phyloP scores from a whole-genome alignment of 148 eudicot species.

The Nyssa sinensis region DNA sequence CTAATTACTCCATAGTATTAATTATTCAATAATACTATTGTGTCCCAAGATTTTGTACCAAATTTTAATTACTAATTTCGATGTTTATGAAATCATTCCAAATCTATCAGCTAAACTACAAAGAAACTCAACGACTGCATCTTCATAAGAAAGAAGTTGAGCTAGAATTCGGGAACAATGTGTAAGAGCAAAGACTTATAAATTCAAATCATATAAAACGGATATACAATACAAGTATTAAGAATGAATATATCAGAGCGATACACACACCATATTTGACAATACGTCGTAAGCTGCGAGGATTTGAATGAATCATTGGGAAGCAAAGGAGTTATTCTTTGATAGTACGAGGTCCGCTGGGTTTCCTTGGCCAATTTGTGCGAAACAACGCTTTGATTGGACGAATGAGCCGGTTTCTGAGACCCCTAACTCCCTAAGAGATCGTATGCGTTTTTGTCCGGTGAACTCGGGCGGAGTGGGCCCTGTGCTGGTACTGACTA shows the following conservation, averaged over 20 bases:
- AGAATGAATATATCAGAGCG: not conserved
- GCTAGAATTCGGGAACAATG: not conserved
- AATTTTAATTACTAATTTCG: not conserved
- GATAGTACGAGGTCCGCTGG: no score
- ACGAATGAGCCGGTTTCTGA: constrained; percentile 54
- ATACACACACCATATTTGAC: not conserved
- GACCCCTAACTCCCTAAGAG: constrained; percentile 58
- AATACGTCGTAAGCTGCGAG: constrained; percentile 86
- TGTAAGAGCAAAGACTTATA: not conserved
- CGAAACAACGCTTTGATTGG: constrained; percentile 72
- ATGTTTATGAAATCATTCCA: not conserved
- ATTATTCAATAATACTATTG: no score
- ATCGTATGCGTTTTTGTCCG: constrained; percentile 71
- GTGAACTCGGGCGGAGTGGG: constrained; percentile 50
- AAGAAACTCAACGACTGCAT: not conserved
- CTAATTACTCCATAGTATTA: no score
- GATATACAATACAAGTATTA: not conserved
- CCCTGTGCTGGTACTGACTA: constrained; percentile 49
- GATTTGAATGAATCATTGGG: constrained; percentile 62
- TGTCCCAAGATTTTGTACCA: no score
- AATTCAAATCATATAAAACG: constrained; percentile 1
- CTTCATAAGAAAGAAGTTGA: not conserved
- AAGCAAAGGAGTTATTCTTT: constrained; percentile 26
- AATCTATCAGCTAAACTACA: no score
- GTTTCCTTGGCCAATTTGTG: constrained; percentile 86